Evolutionary conservation across 805 yeast species (phyloP), one percentile per base, ranked within the genome.

Genomic region (Tetrapisispora arboricola): DNA sequence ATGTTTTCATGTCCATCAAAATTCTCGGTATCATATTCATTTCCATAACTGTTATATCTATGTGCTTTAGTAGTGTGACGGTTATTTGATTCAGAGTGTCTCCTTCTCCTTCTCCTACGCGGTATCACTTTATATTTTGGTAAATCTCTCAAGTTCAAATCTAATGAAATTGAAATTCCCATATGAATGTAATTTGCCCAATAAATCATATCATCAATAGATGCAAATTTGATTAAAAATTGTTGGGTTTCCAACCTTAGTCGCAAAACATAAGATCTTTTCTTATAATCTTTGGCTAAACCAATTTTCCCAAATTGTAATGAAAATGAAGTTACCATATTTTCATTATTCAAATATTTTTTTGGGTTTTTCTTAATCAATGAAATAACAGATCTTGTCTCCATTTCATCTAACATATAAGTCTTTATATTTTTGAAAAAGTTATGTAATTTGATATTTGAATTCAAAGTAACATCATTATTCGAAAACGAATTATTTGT

Each of bases 251-350:
- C 97, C 25, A 80, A 72, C 20, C 97, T 71, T 10, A 90, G 49
- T 37, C 98, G 65, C 33, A 87, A 58, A 4, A 78, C 82, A 53
- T 28, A 20, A 71, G 27, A 72, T 71, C 48, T 71, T 73, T 58
- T 84, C 44, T 70, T 73, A 62, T 86, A 87, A 60, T 90, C 97
- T 2, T 76, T 68, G 0, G 97, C 96, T 11, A 85, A 64, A 0
- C 98, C 98, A 33, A 84, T 63, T 50, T 71, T 77, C 12, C 90
- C 88, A 59, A 79, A 78, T 60, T 92, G 97, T 30, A 90, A 68
- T 1, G 95, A 79, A 60, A 76, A 87, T 0, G 87, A 74, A 45
- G 78, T 68, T 7, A 73, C 50, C 21, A 82, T 57, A 34, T 58
- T 68, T 3, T 49, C 45, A 17, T 60, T 49, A 15, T 60, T 51